Percentiles rank a stretch among this genome's conserved stretches.
These are phyloP conservation scores for Aspergillus leporis DNA, from an alignment of 495 filamentous ascomycete genomes.

Conservation along the genomic window DNA sequence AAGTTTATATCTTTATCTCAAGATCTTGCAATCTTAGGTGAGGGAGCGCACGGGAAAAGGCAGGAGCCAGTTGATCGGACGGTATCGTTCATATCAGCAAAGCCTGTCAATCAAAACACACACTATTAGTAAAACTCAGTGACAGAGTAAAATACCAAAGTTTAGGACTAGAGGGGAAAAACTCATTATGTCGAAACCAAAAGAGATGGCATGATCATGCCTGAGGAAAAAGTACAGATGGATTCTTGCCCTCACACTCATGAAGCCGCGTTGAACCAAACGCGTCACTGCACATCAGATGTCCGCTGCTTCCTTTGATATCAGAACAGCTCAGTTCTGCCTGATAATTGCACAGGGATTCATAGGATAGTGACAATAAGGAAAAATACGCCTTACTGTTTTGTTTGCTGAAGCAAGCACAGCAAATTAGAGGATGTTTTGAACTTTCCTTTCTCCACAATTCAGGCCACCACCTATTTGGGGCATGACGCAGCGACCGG, in stretches of 20 bases:
- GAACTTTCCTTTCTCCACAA: constrained; percentile 45
- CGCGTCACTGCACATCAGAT: constrained; percentile 25
- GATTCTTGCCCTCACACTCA: constrained; percentile 32
- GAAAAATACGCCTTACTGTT: constrained; percentile 11
- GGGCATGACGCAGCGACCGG: constrained; percentile 44
- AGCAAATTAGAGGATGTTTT: constrained; percentile 36
- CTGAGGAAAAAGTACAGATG: constrained; percentile 28
- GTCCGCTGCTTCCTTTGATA: constrained; percentile 2
- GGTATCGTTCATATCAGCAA: constrained; percentile 41
- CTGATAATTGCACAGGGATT: neutral
- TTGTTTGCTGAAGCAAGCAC: constrained; percentile 17
- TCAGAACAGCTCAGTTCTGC: neutral
- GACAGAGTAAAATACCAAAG: neutral
- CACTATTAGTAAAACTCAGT: constrained; percentile 16
- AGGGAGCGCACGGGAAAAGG: constrained; percentile 32
- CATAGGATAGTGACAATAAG: constrained; percentile 5
- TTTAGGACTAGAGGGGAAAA: neutral
- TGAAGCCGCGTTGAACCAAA: constrained; percentile 25
- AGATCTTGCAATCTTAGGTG: constrained; percentile 26
- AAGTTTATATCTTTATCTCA: constrained; percentile 16
- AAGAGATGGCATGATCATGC: constrained; percentile 10
- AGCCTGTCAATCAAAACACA: constrained; percentile 16
- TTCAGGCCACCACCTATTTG: constrained; percentile 22
- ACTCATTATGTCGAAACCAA: neutral
- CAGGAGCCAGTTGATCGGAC: constrained; percentile 39